phyloP scores from a whole-genome alignment of 2,329 filamentous ascomycete genomes.

The Clonostachys solani region DNA sequence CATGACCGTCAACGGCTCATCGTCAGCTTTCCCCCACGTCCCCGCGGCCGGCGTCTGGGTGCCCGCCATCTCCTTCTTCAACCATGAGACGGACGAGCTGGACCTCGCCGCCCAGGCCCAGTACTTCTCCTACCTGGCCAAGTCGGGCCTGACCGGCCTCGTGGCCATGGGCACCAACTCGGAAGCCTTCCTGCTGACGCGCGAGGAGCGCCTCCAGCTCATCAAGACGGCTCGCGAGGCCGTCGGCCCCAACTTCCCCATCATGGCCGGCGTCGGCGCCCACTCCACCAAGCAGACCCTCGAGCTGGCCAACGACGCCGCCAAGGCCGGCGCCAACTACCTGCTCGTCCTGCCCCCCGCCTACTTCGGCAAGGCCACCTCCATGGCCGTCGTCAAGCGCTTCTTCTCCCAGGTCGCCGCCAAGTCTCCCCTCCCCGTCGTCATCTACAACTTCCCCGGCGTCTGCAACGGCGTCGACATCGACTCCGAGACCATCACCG shows the following conservation, averaged over 20 bases:
- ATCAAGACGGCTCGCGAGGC: slow-evolving; percentile 62
- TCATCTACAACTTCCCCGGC: slow-evolving; percentile 66
- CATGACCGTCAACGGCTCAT: no score
- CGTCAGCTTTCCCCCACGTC: slow-evolving; percentile 6
- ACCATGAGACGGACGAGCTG: slow-evolving; percentile 40
- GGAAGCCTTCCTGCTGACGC: slow-evolving; percentile 52
- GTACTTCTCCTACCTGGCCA: slow-evolving; percentile 47
- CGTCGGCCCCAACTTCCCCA: slow-evolving; percentile 80
- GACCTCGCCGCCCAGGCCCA: slow-evolving; percentile 40
- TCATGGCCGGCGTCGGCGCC: slow-evolving; percentile 68
- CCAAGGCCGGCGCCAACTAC: slow-evolving; percentile 56
- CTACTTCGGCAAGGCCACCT: slow-evolving; percentile 62
- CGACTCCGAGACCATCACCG: slow-evolving; percentile 59
- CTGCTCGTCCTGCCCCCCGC: slow-evolving; percentile 57
- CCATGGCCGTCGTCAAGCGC: slow-evolving; percentile 47
- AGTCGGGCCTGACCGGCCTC: slow-evolving; percentile 43
- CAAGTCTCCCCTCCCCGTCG: slow-evolving; percentile 48
- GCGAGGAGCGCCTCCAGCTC: slow-evolving; percentile 54
- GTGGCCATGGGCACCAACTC: slow-evolving; percentile 52
- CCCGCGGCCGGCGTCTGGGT: slow-evolving; percentile 38
- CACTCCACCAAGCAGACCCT: slow-evolving; percentile 62
- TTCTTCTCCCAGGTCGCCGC: slow-evolving; percentile 56
- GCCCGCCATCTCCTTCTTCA: slow-evolving; percentile 50
- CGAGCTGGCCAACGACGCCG: slow-evolving; percentile 54
- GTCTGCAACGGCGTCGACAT: slow-evolving; percentile 67